phyloP scores from a whole-genome alignment of 148 eudicot species.

The Rhododendron ferrugineum region DNA sequence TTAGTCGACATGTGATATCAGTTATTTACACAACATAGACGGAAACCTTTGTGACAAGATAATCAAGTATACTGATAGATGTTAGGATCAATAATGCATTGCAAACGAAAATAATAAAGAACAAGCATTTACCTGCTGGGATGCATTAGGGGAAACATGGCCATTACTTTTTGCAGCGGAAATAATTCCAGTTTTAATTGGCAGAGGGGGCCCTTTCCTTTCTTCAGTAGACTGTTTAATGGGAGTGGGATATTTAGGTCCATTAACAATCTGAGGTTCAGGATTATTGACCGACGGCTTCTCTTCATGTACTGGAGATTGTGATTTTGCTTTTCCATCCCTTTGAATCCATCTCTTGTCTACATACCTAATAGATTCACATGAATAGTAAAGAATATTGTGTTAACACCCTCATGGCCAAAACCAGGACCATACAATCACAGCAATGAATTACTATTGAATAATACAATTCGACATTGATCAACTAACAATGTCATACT shows the following conservation, averaged over 20 bases:
- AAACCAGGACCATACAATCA: background rate
- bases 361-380: constrained; percentile 52
- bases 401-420: background rate
- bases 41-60: background rate
- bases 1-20: background rate
- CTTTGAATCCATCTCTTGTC: constrained; percentile 87
- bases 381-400: background rate
- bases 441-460: background rate
- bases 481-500: constrained; percentile 46
- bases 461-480: constrained; percentile 8
- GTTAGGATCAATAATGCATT: background rate
- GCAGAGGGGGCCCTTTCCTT: constrained; percentile 37
- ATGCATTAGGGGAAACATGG: constrained; percentile 70
- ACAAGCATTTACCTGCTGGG: constrained; percentile 42
- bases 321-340: constrained; percentile 55
- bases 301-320: constrained; percentile 47
- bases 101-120: background rate
- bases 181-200: constrained; percentile 32
- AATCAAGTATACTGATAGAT: background rate
- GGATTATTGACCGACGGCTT: constrained; percentile 44
- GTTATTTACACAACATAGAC: background rate
- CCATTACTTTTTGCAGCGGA: constrained; percentile 52
- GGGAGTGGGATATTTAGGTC: constrained; percentile 32
- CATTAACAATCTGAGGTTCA: constrained; percentile 52
- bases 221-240: constrained; percentile 32